Evolutionary conservation across 139 green algal genomes (phyloP).

Genomic region (Coelastrella sp.): DNA sequence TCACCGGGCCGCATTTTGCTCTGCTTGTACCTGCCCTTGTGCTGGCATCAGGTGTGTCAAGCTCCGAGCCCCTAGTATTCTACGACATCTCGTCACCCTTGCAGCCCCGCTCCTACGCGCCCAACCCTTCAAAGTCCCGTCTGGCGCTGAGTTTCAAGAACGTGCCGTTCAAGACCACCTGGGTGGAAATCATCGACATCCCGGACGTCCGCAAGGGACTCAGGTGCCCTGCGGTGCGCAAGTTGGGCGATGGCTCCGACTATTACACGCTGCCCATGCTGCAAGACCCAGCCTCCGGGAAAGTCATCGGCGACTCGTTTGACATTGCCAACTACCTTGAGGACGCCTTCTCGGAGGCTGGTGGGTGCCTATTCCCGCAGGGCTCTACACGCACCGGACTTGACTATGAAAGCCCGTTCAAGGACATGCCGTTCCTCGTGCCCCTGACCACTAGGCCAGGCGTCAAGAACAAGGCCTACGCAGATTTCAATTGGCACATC

Average conservation of each 20-base stretch:
- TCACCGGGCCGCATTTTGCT: too few relatives aligned
- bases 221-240: constrained; percentile 24
- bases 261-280: constrained; percentile 47
- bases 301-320: constrained; percentile 44
- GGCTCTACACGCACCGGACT: constrained; percentile 37
- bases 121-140: constrained; percentile 45
- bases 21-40: too few relatives aligned
- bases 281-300: constrained; percentile 10
- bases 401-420: constrained; percentile 41
- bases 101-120: constrained; percentile 34
- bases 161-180: constrained; percentile 39
- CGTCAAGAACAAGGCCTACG: not conserved
- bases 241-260: constrained; percentile 38
- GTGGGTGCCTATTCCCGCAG: constrained; percentile 20
- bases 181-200: constrained; percentile 40
- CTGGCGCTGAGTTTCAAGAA: constrained; percentile 37
- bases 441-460: not conserved
- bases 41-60: too few relatives aligned
- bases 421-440: constrained; percentile 12
- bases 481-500: constrained; percentile 38
- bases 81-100: constrained; percentile 44
- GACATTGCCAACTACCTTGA: constrained; percentile 44
- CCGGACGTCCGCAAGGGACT: constrained; percentile 30
- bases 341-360: constrained; percentile 7
- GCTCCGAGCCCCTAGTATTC: constrained; percentile 31